Conservation (phyloP, 139 green algal species). For the Chlorella ohadii region DNA sequence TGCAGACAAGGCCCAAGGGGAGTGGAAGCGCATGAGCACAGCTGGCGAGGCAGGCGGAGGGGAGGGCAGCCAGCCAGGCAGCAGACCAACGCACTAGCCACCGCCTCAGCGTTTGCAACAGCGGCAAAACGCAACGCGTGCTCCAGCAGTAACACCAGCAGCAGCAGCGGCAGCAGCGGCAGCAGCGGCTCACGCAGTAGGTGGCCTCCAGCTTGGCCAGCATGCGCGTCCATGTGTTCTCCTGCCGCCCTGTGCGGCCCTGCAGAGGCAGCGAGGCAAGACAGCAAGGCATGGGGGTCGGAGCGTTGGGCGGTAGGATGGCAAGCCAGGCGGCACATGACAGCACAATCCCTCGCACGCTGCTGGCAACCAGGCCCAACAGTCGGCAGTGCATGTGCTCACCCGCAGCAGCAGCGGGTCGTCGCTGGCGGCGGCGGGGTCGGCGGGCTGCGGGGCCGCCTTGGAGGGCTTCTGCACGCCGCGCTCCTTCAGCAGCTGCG, state of each 20-base stretch:
- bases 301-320: too few relatives aligned
- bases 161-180: neutral
- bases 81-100: too few relatives aligned
- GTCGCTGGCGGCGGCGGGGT: neutral
- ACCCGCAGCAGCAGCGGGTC: slow-evolving; percentile 26
- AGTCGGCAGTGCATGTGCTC: neutral
- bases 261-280: neutral
- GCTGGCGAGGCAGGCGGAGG: too few relatives aligned
- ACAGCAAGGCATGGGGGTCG: too few relatives aligned
- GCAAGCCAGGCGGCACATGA: too few relatives aligned
- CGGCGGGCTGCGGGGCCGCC: neutral
- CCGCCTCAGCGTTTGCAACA: too few relatives aligned
- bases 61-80: too few relatives aligned
- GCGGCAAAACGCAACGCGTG: neutral
- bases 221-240: slow-evolving; percentile 3
- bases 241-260: slow-evolving; percentile 5
- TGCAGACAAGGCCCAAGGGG: neutral
- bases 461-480: slow-evolving; percentile 13
- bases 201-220: slow-evolving; percentile 30
- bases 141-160: neutral
- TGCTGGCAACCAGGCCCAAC: neutral
- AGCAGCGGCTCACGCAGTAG: slow-evolving; percentile 14
- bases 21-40: too few relatives aligned
- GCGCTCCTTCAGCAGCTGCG: slow-evolving; percentile 19
- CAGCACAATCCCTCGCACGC: too few relatives aligned